Conservation (phyloP, 768 basidiomycete species). For the Galerina sulciceps region DNA sequence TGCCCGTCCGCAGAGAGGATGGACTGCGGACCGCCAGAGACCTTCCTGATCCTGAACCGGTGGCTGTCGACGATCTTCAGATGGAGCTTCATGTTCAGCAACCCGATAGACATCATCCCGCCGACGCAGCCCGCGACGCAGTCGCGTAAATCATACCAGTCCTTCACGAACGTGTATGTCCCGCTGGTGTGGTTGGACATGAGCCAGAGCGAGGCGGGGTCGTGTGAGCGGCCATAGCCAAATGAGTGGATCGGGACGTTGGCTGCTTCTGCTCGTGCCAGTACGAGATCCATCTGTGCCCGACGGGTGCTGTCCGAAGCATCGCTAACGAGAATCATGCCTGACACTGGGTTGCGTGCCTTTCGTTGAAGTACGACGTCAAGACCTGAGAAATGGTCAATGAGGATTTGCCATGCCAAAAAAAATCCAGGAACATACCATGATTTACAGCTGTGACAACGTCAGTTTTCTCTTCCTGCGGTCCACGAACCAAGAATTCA, state of each 20-base stretch:
- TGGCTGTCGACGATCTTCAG: slow-evolving; percentile 90
- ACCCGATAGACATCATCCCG: slow-evolving; percentile 94
- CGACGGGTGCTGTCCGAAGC: slow-evolving; percentile 90
- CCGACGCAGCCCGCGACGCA: slow-evolving; percentile 94
- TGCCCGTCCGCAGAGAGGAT: slow-evolving; percentile 92
- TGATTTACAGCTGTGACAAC: slow-evolving; percentile 99
- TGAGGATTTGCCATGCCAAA: neutral
- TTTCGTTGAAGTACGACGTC: slow-evolving; percentile 96
- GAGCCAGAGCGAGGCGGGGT: slow-evolving; percentile 97
- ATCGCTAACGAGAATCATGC: slow-evolving; percentile 93
- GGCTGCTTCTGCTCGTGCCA: slow-evolving; percentile 95
- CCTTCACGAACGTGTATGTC: slow-evolving; percentile 97
- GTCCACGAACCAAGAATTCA: slow-evolving; percentile 68
- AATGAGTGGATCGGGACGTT: slow-evolving; percentile 97
- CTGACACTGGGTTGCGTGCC: slow-evolving; percentile 85
- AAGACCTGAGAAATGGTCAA: slow-evolving; percentile 54
- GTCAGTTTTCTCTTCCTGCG: slow-evolving; percentile 93
- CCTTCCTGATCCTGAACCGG: slow-evolving; percentile 93
- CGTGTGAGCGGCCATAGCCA: slow-evolving; percentile 96
- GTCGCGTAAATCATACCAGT: slow-evolving; percentile 95
- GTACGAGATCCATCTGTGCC: slow-evolving; percentile 97
- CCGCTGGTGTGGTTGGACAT: slow-evolving; percentile 98
- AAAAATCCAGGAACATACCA: slow-evolving; percentile 45
- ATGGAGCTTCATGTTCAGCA: slow-evolving; percentile 93
- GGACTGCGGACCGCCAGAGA: slow-evolving; percentile 86